Evolutionary conservation across 257 asterid genomes (phyloP), one percentile per base, ranked within the genome.

Genomic region (Gentiana dahurica): DNA sequence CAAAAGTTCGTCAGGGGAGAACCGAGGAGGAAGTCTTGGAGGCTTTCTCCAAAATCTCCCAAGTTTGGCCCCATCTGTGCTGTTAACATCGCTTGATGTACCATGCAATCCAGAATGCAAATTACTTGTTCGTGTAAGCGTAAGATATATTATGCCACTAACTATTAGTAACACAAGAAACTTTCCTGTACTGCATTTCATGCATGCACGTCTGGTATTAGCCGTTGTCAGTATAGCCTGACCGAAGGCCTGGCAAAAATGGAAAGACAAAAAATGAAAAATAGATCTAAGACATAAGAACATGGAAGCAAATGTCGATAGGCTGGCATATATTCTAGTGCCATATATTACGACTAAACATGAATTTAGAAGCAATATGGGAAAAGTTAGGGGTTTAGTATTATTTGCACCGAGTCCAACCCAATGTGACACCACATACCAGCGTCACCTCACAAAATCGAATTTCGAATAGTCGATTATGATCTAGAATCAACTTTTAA

Each of bases 1-100:
- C 68, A 54, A 52, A 59, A 92, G 86, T 69, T 92, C 91, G 70
- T 92, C 98, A 4, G 97, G 98, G 0, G 97, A 75, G 60, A 92
- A 68, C 24, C 79, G 76, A 55, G 98, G 96, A 60, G 96, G 94
- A 68, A 87, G 94, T 73, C 87, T 80, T 0, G 94, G 95, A 13
- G 82, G 84, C 71, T 79, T 87, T 70, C 87, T 85, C 97, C 87
- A 81, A 59, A 87, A 73, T 69, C 49, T 79, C 67, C 79, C 53
- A 64, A 91, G 75, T 55, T 64, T 74, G 34, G 64, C 77, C 62
- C 67, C 77, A 65, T 82, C 79, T 0, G 74, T 69, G 0, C 85
- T 75, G 53, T 76, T 78, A 38, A 64, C 45, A 65, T 65, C 66
- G 50, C 68, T 75, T 56, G 70, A 61, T 57, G 47, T 48, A 65